A percentile compares a stretch with the other conserved stretches of the same genome.
Conservation (phyloP, 805 yeast species). For the Spathaspora hagerdaliae region DNA sequence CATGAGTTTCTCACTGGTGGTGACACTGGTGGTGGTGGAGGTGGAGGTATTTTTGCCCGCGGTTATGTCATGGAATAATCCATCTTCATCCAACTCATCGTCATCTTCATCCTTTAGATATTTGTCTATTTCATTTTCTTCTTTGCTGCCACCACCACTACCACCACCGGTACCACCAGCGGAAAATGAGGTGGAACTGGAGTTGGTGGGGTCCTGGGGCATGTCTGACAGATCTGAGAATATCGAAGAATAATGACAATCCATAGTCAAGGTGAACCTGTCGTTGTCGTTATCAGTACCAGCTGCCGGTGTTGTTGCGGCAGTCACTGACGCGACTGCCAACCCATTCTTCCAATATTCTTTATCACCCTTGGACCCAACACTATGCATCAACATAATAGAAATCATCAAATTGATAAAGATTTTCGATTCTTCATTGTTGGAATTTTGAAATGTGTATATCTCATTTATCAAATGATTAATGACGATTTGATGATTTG, state of each 20-base stretch:
- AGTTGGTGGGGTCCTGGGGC: not conserved
- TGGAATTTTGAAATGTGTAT: slow-evolving; percentile 14
- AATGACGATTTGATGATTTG: not conserved
- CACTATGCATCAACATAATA: slow-evolving; percentile 13
- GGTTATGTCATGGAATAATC: slow-evolving; percentile 12
- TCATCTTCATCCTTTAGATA: slow-evolving; percentile 5
- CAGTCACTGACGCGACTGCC: too few relatives aligned
- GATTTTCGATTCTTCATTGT: slow-evolving; percentile 22
- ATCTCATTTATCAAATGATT: slow-evolving; percentile 11
- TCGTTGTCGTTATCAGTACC: too few relatives aligned
- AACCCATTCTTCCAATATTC: slow-evolving; percentile 19
- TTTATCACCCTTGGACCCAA: slow-evolving; percentile 15
- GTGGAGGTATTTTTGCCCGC: too few relatives aligned
- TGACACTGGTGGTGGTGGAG: too few relatives aligned
- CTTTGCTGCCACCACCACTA: too few relatives aligned
- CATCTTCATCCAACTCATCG: slow-evolving; percentile 14
- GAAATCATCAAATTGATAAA: slow-evolving; percentile 20
- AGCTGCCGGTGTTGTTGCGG: too few relatives aligned
- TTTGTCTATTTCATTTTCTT: slow-evolving; percentile 5
- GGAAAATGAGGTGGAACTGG: too few relatives aligned
- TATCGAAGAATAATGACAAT: slow-evolving; percentile 20
- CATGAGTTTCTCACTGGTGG: slow-evolving; percentile 4
- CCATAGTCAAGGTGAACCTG: slow-evolving; percentile 16
- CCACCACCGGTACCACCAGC: too few relatives aligned
- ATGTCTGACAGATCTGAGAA: slow-evolving; percentile 11